Conservation (phyloP, 257 asterid genomes). For the Solanum chaucha region DNA sequence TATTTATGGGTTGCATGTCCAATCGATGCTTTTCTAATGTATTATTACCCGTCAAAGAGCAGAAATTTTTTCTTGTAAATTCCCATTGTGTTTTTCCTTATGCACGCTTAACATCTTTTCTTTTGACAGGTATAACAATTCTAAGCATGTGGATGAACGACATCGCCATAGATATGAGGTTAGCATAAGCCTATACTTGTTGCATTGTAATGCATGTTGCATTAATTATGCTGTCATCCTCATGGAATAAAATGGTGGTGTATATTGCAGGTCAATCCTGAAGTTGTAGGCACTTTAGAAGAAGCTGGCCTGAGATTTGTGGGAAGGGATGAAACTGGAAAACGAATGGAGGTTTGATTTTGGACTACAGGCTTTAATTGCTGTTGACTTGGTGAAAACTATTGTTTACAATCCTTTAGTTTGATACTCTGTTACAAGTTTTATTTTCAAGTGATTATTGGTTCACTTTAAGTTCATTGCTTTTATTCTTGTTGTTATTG, state of each 20-base stretch:
- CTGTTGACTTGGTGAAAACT: neutral
- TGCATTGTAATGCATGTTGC: neutral
- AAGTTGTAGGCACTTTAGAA: conserved; percentile 50
- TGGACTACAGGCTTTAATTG: neutral
- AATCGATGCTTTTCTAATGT: neutral
- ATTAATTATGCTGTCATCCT: neutral
- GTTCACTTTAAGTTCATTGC: neutral
- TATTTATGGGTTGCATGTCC: neutral
- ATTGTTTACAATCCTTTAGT: neutral
- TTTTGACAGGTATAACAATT: conserved; percentile 49
- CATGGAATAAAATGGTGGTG: neutral
- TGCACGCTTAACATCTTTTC: neutral
- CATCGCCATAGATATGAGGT: conserved; percentile 98
- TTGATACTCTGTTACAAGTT: neutral
- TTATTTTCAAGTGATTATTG: neutral
- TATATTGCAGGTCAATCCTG: conserved; percentile 77
- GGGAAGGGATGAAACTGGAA: conserved; percentile 85
- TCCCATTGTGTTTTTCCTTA: neutral
- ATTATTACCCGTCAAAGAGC: neutral
- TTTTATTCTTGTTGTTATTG: neutral
- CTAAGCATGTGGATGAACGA: conserved; percentile 71
- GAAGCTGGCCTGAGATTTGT: conserved; percentile 80
- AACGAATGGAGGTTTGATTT: conserved; percentile 81
- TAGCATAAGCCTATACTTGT: conserved; percentile 3
- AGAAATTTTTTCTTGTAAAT: neutral